Evolutionary conservation across 345 rosid genomes (phyloP).

Genomic region (Clarkia xantiana): DNA sequence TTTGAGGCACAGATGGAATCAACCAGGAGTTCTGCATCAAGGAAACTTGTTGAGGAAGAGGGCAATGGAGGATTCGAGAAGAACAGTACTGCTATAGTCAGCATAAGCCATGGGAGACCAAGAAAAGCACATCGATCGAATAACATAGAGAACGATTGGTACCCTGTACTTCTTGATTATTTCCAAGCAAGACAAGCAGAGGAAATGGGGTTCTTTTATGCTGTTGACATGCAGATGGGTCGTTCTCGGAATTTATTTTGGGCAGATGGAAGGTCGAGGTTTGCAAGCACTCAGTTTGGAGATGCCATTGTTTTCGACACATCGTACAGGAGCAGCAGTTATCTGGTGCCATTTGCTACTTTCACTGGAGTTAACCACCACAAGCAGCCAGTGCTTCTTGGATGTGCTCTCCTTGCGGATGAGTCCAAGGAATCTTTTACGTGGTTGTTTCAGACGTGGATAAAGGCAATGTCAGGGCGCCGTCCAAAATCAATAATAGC

Average conservation of each 20-base stretch:
- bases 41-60: conserved; percentile 37
- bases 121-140: conserved; percentile 22
- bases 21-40: conserved; percentile 25
- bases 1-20: conserved; percentile 25
- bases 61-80: conserved; percentile 29
- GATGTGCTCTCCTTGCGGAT: conserved; percentile 64
- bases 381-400: conserved; percentile 76
- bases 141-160: conserved; percentile 69
- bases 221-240: conserved; percentile 43
- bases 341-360: conserved; percentile 63
- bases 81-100: conserved; percentile 19
- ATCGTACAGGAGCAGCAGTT: conserved; percentile 49
- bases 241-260: conserved; percentile 63
- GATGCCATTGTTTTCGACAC: conserved; percentile 62
- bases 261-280: conserved; percentile 91
- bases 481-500: conserved; percentile 64
- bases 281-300: conserved; percentile 75
- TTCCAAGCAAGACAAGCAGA: conserved; percentile 68
- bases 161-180: conserved; percentile 46
- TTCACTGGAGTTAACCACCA: conserved; percentile 83
- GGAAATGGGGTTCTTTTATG: conserved; percentile 76
- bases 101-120: conserved; percentile 15
- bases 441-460: conserved; percentile 86
- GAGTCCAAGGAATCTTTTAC: conserved; percentile 52
- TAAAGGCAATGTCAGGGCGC: conserved; percentile 59